Base-by-base conservation (phyloP, 176 grass and related monocot species). In the Phoenix roebelenii region DNA sequence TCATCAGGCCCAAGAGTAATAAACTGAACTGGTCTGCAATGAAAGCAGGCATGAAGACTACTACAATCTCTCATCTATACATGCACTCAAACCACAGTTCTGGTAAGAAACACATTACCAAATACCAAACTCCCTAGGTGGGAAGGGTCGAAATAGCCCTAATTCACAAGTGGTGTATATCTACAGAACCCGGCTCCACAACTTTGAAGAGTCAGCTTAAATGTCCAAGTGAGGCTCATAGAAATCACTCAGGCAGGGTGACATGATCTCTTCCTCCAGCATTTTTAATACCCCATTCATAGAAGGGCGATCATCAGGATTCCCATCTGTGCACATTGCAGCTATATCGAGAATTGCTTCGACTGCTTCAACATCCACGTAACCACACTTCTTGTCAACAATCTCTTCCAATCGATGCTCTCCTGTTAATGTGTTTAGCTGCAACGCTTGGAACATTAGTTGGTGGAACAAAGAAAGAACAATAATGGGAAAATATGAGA, bases 251-350 rank as follows among this genome's bases (percentile, higher is more conserved):
- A 81, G 60, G 64, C 77, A 87, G 5, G 93, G 93, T 4, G 93
- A 83, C 63, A 98, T 67, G 69, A 92, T 92, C 71, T 92, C 93
- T 67, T 98, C 87, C 70, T 98, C 93, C 5, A 98, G 84, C 88
- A 98, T 92, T 32, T 98, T 88, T 48, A 92, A 57, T 7, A 98
- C 88, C 1, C 76, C 72, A 2, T 80, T 83, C 93, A 98, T 98
- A 0, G 88, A 65, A 1, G 93, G 93, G 3, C 93, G 81, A 23
- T 88, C 76, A 1, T 29, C 73, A 0, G 93, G 87, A 61, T 85
- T 86, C 0, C 84, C 84, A 5, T 85, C 84, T 0, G 88, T 92
- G 76, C 93, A 92, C 93, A 98, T 98, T 0, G 93, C 84, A 1
- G 93, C 87, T 15, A 98, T 92, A 59, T 98, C 93, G 0, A 98